phyloP scores from a whole-genome alignment of 1,139 yeast genomes.

The Hanseniaspora gamundiae region DNA sequence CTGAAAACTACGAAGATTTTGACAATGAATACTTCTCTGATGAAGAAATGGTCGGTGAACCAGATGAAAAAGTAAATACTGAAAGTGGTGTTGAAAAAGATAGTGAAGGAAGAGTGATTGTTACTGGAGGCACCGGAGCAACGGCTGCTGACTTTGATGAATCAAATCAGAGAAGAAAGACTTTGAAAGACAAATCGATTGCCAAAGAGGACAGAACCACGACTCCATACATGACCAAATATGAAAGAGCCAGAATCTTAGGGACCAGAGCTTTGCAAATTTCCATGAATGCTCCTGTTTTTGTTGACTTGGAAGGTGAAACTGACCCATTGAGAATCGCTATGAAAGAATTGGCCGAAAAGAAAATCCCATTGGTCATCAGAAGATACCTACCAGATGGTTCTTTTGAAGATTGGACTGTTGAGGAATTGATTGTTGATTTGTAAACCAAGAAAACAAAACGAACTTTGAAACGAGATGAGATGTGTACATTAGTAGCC shows the following conservation, averaged over 20 bases:
- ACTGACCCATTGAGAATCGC: conserved; percentile 98
- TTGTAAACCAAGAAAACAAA: conserved; percentile 29
- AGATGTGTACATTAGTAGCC: background rate
- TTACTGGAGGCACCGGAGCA: conserved; percentile 56
- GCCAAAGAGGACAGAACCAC: conserved; percentile 83
- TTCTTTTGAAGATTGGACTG: conserved; percentile 96
- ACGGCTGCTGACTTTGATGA: conserved; percentile 35
- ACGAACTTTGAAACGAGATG: background rate
- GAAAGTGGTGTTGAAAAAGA: conserved; percentile 39
- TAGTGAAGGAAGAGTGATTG: conserved; percentile 62
- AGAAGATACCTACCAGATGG: conserved; percentile 97
- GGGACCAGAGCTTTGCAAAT: conserved; percentile 96
- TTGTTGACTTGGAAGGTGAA: conserved; percentile 96
- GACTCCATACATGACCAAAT: conserved; percentile 97
- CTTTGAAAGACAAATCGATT: conserved; percentile 73
- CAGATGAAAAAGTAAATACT: conserved; percentile 25
- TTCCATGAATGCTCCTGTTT: conserved; percentile 94
- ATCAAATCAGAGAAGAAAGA: conserved; percentile 41
- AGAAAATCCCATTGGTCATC: conserved; percentile 88
- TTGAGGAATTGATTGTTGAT: conserved; percentile 92
- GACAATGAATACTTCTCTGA: conserved; percentile 75
- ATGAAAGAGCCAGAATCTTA: conserved; percentile 90
- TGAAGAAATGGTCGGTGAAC: conserved; percentile 39
- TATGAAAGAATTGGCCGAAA: conserved; percentile 89
- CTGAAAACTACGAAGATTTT: conserved; percentile 70